phyloP scores from a whole-genome alignment of 352 stramenopile species.

The Phytophthora pini region DNA sequence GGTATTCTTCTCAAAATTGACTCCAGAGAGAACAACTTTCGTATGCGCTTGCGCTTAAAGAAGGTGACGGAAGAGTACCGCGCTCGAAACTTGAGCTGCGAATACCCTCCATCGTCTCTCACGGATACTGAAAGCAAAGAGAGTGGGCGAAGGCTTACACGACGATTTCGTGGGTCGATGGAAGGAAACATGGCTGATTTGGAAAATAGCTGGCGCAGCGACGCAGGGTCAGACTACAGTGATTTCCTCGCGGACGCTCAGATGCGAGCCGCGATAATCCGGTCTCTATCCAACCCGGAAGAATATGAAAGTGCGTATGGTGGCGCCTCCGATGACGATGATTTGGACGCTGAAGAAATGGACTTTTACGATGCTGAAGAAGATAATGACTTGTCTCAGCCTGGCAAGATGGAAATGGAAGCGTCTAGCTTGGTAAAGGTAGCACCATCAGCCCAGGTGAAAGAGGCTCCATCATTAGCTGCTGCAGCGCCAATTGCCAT shows the following conservation, averaged over 20 bases:
- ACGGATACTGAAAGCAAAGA: slow-evolving; percentile 55
- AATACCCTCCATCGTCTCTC: slow-evolving; percentile 53
- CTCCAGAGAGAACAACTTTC: slow-evolving; percentile 71
- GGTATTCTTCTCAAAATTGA: slow-evolving; percentile 67
- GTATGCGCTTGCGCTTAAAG: slow-evolving; percentile 81
- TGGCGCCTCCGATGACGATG: slow-evolving; percentile 61
- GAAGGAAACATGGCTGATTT: slow-evolving; percentile 44
- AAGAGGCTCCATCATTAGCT: background rate
- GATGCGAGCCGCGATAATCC: slow-evolving; percentile 80
- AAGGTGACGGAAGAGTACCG: slow-evolving; percentile 68
- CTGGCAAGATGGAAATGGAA: slow-evolving; percentile 3
- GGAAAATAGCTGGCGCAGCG: slow-evolving; percentile 71
- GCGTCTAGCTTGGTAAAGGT: slow-evolving; percentile 1
- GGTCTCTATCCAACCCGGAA: slow-evolving; percentile 68
- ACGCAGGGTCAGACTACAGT: slow-evolving; percentile 79
- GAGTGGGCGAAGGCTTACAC: slow-evolving; percentile 39
- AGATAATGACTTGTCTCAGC: slow-evolving; percentile 19
- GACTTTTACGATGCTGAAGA: slow-evolving; percentile 41
- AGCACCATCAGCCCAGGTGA: background rate
- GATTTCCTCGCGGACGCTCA: slow-evolving; percentile 82
- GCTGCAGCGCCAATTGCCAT: slow-evolving; percentile 14
- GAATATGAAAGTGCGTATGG: slow-evolving; percentile 47
- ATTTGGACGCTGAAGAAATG: slow-evolving; percentile 48
- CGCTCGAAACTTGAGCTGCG: slow-evolving; percentile 69
- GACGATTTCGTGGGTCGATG: slow-evolving; percentile 39